Evolutionary conservation across 2,329 filamentous ascomycete genomes (phyloP).

Genomic region (Myriosclerotinia curreyana): DNA sequence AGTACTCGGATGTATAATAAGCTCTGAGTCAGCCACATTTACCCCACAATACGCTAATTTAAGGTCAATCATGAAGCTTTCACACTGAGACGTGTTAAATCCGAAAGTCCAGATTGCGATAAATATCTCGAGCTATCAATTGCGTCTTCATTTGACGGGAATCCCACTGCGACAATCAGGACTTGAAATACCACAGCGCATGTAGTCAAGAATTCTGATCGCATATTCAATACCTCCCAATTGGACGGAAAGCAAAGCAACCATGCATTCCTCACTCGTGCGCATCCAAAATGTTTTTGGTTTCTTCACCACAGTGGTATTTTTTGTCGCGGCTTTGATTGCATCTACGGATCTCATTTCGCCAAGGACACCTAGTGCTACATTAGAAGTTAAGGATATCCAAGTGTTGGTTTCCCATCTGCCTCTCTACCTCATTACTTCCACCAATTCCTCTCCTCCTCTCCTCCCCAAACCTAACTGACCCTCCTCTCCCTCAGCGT

Average conservation of each 20-base stretch:
- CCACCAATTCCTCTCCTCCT: not conserved
- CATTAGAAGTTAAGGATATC: conserved; percentile 67
- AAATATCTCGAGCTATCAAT: conserved; percentile 1
- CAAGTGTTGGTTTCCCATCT: conserved; percentile 65
- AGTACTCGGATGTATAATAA: no score
- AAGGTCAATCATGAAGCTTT: conserved; percentile 18
- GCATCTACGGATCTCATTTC: conserved; percentile 73
- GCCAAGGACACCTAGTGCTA: conserved; percentile 64
- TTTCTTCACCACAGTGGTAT: conserved; percentile 94
- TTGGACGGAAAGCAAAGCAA: not conserved
- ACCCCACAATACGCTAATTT: conserved; percentile 29
- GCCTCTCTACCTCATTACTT: not conserved
- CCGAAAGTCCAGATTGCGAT: conserved; percentile 20
- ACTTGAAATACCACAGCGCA: not conserved
- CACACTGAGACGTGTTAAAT: conserved; percentile 30
- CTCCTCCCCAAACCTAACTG: not conserved
- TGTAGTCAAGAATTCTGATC: conserved; percentile 4
- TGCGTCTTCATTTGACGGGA: not conserved
- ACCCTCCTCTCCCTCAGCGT: conserved; percentile 51
- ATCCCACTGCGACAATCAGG: not conserved
- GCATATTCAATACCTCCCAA: not conserved
- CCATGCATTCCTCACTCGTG: conserved; percentile 78
- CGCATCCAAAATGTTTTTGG: conserved; percentile 91
- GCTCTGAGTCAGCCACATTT: conserved; percentile 24
- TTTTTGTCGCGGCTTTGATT: conserved; percentile 74